Conservation (phyloP, 2,329 filamentous ascomycete species). For the Colletotrichum coccodes region DNA sequence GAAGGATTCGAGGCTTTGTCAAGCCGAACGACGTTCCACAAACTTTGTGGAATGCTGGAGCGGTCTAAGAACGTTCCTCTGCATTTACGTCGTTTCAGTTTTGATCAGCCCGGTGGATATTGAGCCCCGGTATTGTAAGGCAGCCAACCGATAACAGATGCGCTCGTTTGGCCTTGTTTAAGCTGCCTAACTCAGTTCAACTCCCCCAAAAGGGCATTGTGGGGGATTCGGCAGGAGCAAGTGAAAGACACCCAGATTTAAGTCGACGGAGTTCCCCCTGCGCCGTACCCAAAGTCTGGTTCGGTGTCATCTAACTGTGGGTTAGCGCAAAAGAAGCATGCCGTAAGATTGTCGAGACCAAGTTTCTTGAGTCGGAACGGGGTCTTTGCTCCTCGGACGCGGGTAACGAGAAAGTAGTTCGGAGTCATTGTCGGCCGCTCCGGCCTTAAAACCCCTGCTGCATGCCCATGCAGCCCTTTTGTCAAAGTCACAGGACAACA, state of each 20-base stretch:
- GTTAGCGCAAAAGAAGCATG: not conserved
- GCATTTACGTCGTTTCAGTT: not conserved
- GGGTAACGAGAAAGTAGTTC: not conserved
- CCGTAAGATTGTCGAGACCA: conserved; percentile 20
- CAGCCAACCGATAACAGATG: not conserved
- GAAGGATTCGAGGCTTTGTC: conserved; percentile 26
- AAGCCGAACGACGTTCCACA: conserved; percentile 8
- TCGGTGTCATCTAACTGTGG: not conserved
- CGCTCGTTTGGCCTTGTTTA: not conserved
- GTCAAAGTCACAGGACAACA: not conserved
- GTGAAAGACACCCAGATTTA: not conserved
- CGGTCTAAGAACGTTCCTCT: not conserved
- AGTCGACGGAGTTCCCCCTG: conserved; percentile 17
- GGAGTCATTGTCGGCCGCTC: conserved; percentile 22
- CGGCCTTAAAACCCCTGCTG: conserved; percentile 23
- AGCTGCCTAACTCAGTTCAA: not conserved
- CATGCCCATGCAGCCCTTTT: conserved; percentile 2
- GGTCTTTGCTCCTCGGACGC: not conserved
- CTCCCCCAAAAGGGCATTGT: not conserved
- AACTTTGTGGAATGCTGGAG: not conserved
- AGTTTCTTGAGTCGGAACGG: conserved; percentile 2
- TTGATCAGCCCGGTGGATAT: not conserved
- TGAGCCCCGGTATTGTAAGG: not conserved
- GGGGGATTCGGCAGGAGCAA: conserved; percentile 5
- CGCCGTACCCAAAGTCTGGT: not conserved